phyloP scores from a whole-genome alignment of 768 basidiomycete species.

The Chalciporus chontae region DNA sequence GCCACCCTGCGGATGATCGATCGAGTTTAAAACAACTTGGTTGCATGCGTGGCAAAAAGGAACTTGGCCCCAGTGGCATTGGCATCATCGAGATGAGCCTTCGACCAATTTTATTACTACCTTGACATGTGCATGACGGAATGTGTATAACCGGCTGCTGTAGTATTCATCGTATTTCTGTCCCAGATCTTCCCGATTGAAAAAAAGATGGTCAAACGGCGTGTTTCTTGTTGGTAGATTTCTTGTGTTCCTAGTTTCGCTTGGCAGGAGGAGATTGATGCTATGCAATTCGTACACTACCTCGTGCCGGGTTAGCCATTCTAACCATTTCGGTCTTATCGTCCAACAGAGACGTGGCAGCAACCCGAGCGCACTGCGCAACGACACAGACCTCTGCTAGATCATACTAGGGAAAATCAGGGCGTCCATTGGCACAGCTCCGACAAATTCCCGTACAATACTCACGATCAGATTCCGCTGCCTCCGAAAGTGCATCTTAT shows the following conservation, averaged over 20 bases:
- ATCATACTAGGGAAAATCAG: slow-evolving; percentile 24
- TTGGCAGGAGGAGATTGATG: slow-evolving; percentile 20
- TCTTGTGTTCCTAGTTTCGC: slow-evolving; percentile 17
- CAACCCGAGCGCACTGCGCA: not conserved
- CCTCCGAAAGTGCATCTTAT: slow-evolving; percentile 23
- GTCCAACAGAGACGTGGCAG: slow-evolving; percentile 29
- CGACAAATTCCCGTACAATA: not conserved
- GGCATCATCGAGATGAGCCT: slow-evolving; percentile 3
- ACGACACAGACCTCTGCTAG: slow-evolving; percentile 12
- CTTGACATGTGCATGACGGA: not conserved
- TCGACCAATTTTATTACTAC: slow-evolving; percentile 1
- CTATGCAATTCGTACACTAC: slow-evolving; percentile 17
- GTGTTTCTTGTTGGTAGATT: slow-evolving; percentile 15
- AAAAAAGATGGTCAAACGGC: slow-evolving; percentile 10
- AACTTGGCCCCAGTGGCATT: too few species aligned
- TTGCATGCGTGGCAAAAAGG: too few species aligned
- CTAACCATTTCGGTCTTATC: slow-evolving; percentile 25
- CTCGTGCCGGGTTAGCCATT: slow-evolving; percentile 30
- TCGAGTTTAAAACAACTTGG: not conserved
- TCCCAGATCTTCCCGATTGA: slow-evolving; percentile 11
- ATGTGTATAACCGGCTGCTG: not conserved
- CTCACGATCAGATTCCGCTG: slow-evolving; percentile 34
- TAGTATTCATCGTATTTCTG: not conserved
- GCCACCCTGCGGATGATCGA: slow-evolving; percentile 4
- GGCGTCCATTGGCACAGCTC: slow-evolving; percentile 24